phyloP scores from a whole-genome alignment of 345 rosid genomes.

The Hypericum androsaemum region DNA sequence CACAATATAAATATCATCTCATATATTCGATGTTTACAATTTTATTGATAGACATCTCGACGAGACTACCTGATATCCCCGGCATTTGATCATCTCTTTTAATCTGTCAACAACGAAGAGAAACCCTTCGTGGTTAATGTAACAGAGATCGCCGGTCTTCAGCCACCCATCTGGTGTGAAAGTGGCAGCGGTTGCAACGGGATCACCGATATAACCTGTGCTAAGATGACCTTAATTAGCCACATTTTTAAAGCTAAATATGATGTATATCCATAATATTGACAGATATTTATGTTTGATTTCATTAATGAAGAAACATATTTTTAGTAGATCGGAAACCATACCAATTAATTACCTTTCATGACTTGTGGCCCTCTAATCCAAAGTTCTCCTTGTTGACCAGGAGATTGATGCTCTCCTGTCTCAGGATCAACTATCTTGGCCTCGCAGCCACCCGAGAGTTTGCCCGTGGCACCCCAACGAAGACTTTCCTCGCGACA shows the following conservation, averaged over 20 bases:
- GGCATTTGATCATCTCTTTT: slow-evolving; percentile 36
- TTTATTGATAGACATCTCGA: not conserved
- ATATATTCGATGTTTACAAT: no score
- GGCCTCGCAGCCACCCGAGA: not conserved
- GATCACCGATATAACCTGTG: slow-evolving; percentile 27
- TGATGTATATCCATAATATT: no score
- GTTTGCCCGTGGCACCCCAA: slow-evolving; percentile 6
- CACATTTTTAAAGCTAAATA: no score
- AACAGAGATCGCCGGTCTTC: slow-evolving; percentile 34
- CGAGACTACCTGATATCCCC: slow-evolving; percentile 30
- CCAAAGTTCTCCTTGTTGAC: slow-evolving; percentile 29
- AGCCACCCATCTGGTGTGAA: slow-evolving; percentile 27
- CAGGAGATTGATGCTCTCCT: slow-evolving; percentile 8
- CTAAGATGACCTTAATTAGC: not conserved
- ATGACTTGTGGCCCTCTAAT: slow-evolving; percentile 20
- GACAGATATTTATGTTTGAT: no score
- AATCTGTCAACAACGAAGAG: slow-evolving; percentile 31
- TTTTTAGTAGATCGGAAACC: no score
- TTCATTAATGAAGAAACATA: no score
- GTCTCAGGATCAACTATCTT: slow-evolving; percentile 22
- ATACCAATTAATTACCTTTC: slow-evolving; percentile 15
- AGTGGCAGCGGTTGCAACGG: slow-evolving; percentile 16
- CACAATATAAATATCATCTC: no score
- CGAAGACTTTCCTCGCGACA: slow-evolving; percentile 14
- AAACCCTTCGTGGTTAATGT: slow-evolving; percentile 28